Evolutionary conservation across 2,329 filamentous ascomycete species (phyloP).

Genomic region (Monosporascus sp.): DNA sequence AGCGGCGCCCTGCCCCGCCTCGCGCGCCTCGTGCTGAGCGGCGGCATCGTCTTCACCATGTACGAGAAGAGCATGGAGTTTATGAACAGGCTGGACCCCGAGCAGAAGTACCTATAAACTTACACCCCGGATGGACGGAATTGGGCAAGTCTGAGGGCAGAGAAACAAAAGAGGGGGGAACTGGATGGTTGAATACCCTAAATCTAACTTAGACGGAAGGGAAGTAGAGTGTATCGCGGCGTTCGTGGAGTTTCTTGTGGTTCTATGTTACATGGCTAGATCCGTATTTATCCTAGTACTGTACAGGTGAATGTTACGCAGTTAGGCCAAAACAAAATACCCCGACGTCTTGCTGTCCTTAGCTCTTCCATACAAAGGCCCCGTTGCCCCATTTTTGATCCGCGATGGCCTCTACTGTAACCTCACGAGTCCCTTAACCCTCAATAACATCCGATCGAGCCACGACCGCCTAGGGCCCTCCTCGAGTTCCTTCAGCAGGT

Average conservation of each 20-base stretch:
- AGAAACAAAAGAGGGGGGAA: constrained; percentile 3
- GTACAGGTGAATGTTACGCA: too few species aligned
- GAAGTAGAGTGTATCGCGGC: background rate
- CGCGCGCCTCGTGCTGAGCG: constrained; percentile 80
- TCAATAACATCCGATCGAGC: constrained; percentile 47
- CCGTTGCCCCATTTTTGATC: too few species aligned
- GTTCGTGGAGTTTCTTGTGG: background rate
- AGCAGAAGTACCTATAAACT: constrained; percentile 71
- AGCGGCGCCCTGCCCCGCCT: constrained; percentile 84
- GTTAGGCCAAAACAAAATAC: too few species aligned
- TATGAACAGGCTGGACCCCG: constrained; percentile 74
- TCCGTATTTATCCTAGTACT: too few species aligned
- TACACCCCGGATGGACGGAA: background rate
- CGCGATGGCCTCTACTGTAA: constrained; percentile 37
- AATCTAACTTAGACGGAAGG: constrained; percentile 5
- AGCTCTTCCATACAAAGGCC: too few species aligned
- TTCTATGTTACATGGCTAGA: too few species aligned
- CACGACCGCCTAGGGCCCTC: constrained; percentile 55
- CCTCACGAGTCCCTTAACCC: constrained; percentile 55
- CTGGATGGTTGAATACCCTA: background rate
- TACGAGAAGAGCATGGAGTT: constrained; percentile 96
- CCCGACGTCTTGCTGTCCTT: too few species aligned
- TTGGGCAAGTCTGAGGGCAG: background rate
- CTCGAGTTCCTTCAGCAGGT: constrained; percentile 58
- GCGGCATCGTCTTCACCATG: constrained; percentile 97